Percentiles rank a stretch among this genome's conserved stretches.
Evolutionary conservation across 345 rosid genomes (phyloP).

Genomic region (Eucalyptus brandiana): DNA sequence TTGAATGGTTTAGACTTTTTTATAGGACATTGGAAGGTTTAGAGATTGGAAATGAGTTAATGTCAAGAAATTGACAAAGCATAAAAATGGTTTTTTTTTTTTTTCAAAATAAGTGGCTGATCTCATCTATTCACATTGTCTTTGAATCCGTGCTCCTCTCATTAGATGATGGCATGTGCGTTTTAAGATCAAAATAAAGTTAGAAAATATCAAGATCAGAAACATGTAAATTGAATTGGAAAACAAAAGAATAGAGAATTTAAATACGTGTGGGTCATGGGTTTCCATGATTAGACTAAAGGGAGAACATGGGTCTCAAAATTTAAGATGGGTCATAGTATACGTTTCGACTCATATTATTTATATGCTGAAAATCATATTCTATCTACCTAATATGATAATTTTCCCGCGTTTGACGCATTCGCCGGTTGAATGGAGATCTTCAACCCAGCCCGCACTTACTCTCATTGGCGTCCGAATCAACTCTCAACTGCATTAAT

Average conservation of each 20-base stretch:
- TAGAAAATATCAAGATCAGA: background rate
- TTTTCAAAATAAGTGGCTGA: too few relatives aligned
- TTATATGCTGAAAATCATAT: too few relatives aligned
- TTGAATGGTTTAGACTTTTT: too few relatives aligned
- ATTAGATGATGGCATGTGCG: background rate
- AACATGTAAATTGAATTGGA: background rate
- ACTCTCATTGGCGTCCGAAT: background rate
- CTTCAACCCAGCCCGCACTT: fast-evolving
- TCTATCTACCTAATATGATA: background rate
- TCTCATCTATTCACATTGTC: too few relatives aligned
- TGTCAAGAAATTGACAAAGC: too few relatives aligned
- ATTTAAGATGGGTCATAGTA: too few relatives aligned
- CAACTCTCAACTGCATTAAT: background rate
- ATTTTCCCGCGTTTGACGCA: fast-evolving
- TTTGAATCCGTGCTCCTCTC: background rate
- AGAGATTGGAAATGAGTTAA: too few relatives aligned
- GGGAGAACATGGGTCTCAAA: too few relatives aligned
- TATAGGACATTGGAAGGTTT: too few relatives aligned
- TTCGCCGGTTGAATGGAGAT: background rate
- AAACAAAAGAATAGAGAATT: background rate
- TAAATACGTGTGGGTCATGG: background rate
- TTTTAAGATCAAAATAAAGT: background rate
- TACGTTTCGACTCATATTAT: background rate
- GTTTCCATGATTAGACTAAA: too few relatives aligned
- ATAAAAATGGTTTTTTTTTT: too few relatives aligned